These are phyloP conservation scores for Boletus reticulatus DNA, from an alignment of 768 basidiomycete genomes.

Conservation along the genomic window DNA sequence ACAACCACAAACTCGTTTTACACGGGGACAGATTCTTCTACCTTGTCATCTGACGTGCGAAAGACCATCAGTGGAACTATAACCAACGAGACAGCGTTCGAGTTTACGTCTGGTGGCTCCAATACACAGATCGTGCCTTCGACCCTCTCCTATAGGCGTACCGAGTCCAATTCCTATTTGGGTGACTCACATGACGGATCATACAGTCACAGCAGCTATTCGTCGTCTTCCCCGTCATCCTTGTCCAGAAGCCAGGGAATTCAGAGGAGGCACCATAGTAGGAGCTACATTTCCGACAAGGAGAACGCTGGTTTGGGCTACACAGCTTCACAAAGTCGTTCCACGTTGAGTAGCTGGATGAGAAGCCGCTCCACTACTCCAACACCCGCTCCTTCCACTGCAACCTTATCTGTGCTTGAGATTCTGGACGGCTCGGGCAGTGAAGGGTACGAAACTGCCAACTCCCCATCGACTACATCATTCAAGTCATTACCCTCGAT, in stretches of 20 bases:
- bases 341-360: slow-evolving; percentile 32
- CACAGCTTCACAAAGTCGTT: slow-evolving; percentile 35
- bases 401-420: slow-evolving; percentile 28
- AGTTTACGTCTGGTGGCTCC: no score
- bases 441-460: slow-evolving; percentile 48
- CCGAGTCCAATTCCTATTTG: no score
- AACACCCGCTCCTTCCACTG: slow-evolving; percentile 32
- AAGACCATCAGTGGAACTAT: no score
- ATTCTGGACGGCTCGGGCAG: slow-evolving; percentile 40
- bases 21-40: no score
- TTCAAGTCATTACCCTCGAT: slow-evolving; percentile 60
- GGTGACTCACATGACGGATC: no score
- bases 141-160: no score
- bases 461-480: slow-evolving; percentile 46
- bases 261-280: slow-evolving; percentile 47
- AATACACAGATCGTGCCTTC: no score
- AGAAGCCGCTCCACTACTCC: slow-evolving; percentile 33
- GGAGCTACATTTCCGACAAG: slow-evolving; percentile 48
- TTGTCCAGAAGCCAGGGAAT: slow-evolving; percentile 35
- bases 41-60: no score
- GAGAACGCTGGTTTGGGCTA: slow-evolving; percentile 45
- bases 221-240: no score
- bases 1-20: no score
- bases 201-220: no score
- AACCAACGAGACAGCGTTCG: no score